A percentile compares a stretch with the other conserved stretches of the same genome.
Conservation (phyloP, 257 asterid species). For the Jacaranda mimosifolia region DNA sequence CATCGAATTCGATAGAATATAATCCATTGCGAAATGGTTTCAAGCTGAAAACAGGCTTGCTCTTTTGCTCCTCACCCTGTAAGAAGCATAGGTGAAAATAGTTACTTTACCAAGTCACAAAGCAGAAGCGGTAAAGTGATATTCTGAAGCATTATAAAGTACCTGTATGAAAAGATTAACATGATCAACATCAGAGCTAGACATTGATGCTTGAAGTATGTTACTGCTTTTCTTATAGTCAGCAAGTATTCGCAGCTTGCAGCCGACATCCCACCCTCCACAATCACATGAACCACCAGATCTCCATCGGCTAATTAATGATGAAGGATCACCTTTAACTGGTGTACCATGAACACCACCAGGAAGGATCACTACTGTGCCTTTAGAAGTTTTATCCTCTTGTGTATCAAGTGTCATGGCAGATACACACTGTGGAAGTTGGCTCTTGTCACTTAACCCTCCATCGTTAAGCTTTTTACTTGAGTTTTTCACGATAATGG, state of each 20-base stretch:
- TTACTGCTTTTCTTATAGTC: conserved; percentile 46
- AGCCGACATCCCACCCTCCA: conserved; percentile 99
- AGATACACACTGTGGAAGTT: too few species aligned
- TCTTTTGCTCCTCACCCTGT: conserved; percentile 63
- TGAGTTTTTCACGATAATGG: conserved; percentile 58
- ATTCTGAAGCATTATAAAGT: conserved; percentile 12
- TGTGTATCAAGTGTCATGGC: conserved; percentile 24
- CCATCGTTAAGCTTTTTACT: conserved; percentile 32
- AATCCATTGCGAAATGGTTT: conserved; percentile 64
- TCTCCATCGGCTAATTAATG: conserved; percentile 81
- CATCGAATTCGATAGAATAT: conserved; percentile 67
- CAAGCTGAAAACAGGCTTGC: conserved; percentile 71
- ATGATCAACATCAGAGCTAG: conserved; percentile 44
- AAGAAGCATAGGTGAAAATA: conserved; percentile 23
- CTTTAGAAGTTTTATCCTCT: conserved; percentile 35
- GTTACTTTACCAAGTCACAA: neutral
- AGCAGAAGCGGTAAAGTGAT: neutral
- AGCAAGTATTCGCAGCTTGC: conserved; percentile 78
- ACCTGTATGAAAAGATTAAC: conserved; percentile 75
- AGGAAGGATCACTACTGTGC: conserved; percentile 73
- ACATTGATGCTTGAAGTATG: conserved; percentile 23
- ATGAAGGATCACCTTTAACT: conserved; percentile 70
- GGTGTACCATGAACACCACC: conserved; percentile 80
- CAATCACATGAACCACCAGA: conserved; percentile 93
- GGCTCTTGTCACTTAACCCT: conserved; percentile 26